Evolutionary conservation across 176 grass and related monocot genomes (phyloP).

Genomic region (Musa beccarii): DNA sequence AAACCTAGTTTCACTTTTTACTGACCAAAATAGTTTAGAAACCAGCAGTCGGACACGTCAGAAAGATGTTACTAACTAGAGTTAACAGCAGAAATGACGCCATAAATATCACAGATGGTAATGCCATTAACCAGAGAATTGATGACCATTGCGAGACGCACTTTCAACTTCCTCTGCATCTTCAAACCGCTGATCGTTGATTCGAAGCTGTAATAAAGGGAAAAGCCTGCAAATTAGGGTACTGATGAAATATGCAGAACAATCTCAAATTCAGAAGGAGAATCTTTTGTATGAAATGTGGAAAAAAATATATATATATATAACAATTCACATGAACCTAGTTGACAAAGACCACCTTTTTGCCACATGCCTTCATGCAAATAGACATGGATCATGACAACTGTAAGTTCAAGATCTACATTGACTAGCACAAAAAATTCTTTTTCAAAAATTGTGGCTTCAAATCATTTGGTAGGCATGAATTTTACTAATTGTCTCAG

Average conservation of each 20-base stretch:
- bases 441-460: too few relatives aligned
- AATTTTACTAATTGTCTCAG: too few relatives aligned
- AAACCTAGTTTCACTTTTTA: too few relatives aligned
- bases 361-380: too few relatives aligned
- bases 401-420: too few relatives aligned
- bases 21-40: not conserved
- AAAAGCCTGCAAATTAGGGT: conserved; percentile 2
- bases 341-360: too few relatives aligned
- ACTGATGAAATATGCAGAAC: not conserved
- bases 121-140: not conserved
- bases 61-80: not conserved
- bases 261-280: not conserved
- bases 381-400: too few relatives aligned
- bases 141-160: conserved; percentile 43
- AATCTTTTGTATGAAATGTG: too few relatives aligned
- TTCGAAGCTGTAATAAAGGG: conserved; percentile 50
- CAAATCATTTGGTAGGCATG: too few relatives aligned
- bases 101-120: not conserved
- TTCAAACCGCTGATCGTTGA: conserved; percentile 72
- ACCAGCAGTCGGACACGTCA: too few relatives aligned
- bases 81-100: not conserved
- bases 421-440: too few relatives aligned
- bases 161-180: conserved; percentile 65
- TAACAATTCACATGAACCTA: too few relatives aligned
- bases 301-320: not conserved